Percentiles rank a stretch among this genome's conserved stretches.
Evolutionary conservation across 176 grass and related monocot species (phyloP).

Genomic region (Aegilops longissima): DNA sequence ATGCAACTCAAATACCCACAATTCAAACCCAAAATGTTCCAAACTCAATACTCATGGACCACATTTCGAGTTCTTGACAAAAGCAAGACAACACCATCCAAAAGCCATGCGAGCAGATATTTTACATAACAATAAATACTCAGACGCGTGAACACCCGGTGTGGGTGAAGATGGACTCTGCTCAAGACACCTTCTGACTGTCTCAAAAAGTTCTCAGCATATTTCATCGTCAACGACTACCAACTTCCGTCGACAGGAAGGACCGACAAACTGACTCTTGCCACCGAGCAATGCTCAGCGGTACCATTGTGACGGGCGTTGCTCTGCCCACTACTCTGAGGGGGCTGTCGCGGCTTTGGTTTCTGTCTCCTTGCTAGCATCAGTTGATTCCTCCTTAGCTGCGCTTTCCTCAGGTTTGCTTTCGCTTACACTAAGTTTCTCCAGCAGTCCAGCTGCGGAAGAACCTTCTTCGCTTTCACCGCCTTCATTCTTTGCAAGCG

Average conservation of each 20-base stretch:
- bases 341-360: constrained; percentile 7
- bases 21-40: constrained; percentile 13
- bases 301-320: not conserved
- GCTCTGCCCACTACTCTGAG: constrained; percentile 20
- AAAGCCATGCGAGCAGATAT: constrained; percentile 3
- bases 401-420: constrained; percentile 32
- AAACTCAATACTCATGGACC: constrained; percentile 25
- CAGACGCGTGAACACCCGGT: not conserved
- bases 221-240: constrained; percentile 21
- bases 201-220: constrained; percentile 24
- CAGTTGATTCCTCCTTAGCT: constrained; percentile 2
- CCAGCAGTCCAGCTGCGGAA: constrained; percentile 39
- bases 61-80: constrained; percentile 30
- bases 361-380: constrained; percentile 21
- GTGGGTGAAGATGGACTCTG: not conserved
- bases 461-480: constrained; percentile 38
- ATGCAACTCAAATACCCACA: constrained; percentile 20
- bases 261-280: constrained; percentile 11
- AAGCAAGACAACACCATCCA: constrained; percentile 18
- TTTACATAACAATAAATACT: constrained; percentile 22
- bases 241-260: not conserved
- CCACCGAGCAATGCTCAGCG: not conserved
- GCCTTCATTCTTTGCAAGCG: constrained; percentile 29
- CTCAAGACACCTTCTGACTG: constrained; percentile 17
- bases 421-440: constrained; percentile 59